phyloP scores from a whole-genome alignment of 1,284 basidiomycete species.

The Psilocybe mexicana region DNA sequence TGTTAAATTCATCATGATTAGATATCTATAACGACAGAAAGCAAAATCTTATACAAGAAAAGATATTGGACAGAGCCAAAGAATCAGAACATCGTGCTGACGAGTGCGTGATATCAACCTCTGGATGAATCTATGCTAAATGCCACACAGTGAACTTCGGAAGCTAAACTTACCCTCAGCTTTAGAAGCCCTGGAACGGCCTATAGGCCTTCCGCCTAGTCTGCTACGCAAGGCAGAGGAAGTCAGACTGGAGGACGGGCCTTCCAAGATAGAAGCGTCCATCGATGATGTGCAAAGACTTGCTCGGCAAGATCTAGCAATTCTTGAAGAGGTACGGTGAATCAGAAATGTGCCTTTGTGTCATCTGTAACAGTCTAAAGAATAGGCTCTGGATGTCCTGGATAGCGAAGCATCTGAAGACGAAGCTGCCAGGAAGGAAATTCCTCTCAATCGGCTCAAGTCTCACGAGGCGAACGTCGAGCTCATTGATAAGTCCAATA shows the following conservation, averaged over 20 bases:
- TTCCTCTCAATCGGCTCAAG: conserved; percentile 50
- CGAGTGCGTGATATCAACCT: conserved; percentile 45
- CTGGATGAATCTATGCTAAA: not conserved
- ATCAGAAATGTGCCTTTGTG: not conserved
- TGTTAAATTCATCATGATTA: conserved; percentile 29
- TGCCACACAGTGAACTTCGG: conserved; percentile 58
- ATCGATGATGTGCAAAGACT: conserved; percentile 76
- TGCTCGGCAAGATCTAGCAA: conserved; percentile 58
- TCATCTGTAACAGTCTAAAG: not conserved
- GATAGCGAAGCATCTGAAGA: conserved; percentile 91
- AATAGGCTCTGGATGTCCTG: conserved; percentile 82
- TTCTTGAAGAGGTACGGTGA: conserved; percentile 73
- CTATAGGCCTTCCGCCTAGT: conserved; percentile 87
- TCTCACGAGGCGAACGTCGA: conserved; percentile 82
- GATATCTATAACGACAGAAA: conserved; percentile 90
- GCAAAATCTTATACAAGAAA: conserved; percentile 70
- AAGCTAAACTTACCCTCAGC: conserved; percentile 82
- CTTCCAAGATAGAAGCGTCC: conserved; percentile 68
- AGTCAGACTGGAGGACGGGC: conserved; percentile 78
- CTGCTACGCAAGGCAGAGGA: conserved; percentile 87
- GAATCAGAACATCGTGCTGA: conserved; percentile 68
- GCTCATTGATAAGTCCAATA: conserved; percentile 68
- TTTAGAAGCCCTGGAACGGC: conserved; percentile 86
- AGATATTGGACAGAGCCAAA: conserved; percentile 63
- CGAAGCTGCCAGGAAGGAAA: conserved; percentile 61